A percentile compares a stretch with the other conserved stretches of the same genome.
Evolutionary conservation across 306 rosid genomes (phyloP).

Genomic region (Castanospermum australe): DNA sequence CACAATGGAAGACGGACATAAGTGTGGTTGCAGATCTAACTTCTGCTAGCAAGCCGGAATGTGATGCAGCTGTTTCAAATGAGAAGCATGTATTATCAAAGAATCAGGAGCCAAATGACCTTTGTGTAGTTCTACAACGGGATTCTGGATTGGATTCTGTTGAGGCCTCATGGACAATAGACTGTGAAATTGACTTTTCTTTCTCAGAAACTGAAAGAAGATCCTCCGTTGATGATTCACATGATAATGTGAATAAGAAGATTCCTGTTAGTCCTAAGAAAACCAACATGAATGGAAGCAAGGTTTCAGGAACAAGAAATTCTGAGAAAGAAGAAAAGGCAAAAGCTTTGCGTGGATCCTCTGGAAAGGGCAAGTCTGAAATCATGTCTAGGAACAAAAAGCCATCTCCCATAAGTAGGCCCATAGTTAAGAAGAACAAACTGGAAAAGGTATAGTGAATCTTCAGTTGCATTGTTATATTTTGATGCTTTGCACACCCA

Average conservation of each 20-base stretch:
- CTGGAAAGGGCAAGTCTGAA: slow-evolving; percentile 34
- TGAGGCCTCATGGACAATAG: slow-evolving; percentile 41
- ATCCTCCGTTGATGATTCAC: slow-evolving; percentile 37
- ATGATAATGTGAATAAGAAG: slow-evolving; percentile 31
- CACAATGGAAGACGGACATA: slow-evolving; percentile 53
- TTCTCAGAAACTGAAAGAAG: slow-evolving; percentile 42
- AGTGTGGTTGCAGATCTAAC: slow-evolving; percentile 45
- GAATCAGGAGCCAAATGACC: slow-evolving; percentile 51
- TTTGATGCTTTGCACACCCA: neutral
- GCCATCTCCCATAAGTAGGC: slow-evolving; percentile 36
- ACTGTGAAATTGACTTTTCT: slow-evolving; percentile 52
- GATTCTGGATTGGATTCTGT: slow-evolving; percentile 44
- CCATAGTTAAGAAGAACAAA: slow-evolving; percentile 60
- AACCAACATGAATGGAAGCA: slow-evolving; percentile 33
- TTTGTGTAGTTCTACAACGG: slow-evolving; percentile 47
- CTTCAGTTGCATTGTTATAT: slow-evolving; percentile 8
- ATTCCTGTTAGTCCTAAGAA: slow-evolving; percentile 35
- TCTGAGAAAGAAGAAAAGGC: slow-evolving; percentile 35
- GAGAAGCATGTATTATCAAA: slow-evolving; percentile 35
- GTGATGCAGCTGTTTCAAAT: slow-evolving; percentile 12
- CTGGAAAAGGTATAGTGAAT: slow-evolving; percentile 47
- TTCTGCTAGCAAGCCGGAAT: slow-evolving; percentile 35
- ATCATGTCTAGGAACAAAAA: slow-evolving; percentile 33
- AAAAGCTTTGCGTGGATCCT: slow-evolving; percentile 22
- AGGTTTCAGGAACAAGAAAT: slow-evolving; percentile 39